Evolutionary conservation across 148 eudicot genomes (phyloP).

Genomic region (Drosera capensis): DNA sequence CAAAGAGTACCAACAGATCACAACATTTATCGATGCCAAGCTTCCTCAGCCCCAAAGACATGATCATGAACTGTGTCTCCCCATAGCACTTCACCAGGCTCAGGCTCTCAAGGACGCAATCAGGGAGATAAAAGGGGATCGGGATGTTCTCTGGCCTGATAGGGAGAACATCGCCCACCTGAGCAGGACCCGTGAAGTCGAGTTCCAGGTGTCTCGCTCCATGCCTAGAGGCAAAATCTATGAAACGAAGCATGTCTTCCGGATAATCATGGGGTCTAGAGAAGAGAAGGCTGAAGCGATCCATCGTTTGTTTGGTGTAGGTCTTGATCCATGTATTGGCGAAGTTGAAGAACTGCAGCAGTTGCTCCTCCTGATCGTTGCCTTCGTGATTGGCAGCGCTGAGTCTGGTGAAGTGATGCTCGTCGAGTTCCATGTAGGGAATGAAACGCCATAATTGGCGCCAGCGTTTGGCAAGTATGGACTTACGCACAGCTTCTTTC

Average conservation of each 20-base stretch:
- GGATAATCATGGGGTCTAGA: slow-evolving; percentile 7
- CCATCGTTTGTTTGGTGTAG: background rate
- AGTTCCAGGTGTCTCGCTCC: slow-evolving; percentile 16
- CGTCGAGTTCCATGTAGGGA: slow-evolving; percentile 10
- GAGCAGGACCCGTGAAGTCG: slow-evolving; percentile 10
- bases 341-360: slow-evolving; percentile 9
- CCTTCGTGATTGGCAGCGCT: background rate
- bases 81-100: slow-evolving; percentile 15
- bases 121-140: slow-evolving; percentile 10
- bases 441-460: slow-evolving; percentile 8
- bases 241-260: background rate
- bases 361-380: too few species aligned
- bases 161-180: slow-evolving; percentile 2
- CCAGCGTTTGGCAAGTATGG: slow-evolving; percentile 14
- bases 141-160: background rate
- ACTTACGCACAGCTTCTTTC: slow-evolving; percentile 22
- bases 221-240: slow-evolving; percentile 11
- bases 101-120: slow-evolving; percentile 13
- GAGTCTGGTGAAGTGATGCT: slow-evolving; percentile 4
- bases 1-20: slow-evolving; percentile 2
- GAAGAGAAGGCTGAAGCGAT: slow-evolving; percentile 11
- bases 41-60: slow-evolving; percentile 8
- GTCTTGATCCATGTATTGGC: background rate
- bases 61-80: background rate
- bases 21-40: slow-evolving; percentile 17